These are phyloP conservation scores for Groenewaldozyma sp. DNA, from an alignment of 1,139 yeast genomes.

Conservation along the genomic window DNA sequence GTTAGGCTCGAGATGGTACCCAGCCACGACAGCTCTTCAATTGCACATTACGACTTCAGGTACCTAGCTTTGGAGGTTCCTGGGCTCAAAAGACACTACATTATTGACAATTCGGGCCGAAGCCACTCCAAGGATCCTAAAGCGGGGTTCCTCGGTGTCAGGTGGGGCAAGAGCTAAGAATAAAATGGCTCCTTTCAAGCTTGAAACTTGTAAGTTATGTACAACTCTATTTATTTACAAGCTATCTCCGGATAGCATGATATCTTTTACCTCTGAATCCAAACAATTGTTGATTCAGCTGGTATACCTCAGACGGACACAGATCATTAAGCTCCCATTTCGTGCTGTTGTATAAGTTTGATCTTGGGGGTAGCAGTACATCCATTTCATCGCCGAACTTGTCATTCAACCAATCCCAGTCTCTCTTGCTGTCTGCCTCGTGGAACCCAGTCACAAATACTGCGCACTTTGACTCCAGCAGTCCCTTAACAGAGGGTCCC, in stretches of 20 bases:
- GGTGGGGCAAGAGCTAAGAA: conserved; percentile 62
- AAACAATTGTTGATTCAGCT: conserved; percentile 78
- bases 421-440: conserved; percentile 58
- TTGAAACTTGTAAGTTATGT: not conserved
- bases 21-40: conserved; percentile 25
- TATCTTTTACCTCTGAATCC: conserved; percentile 96
- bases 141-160: conserved; percentile 65
- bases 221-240: not conserved
- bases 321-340: conserved; percentile 90
- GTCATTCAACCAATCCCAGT: conserved; percentile 58
- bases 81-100: conserved; percentile 56
- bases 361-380: conserved; percentile 62
- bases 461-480: conserved; percentile 88
- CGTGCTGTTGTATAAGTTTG: conserved; percentile 71
- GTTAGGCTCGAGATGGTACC: conserved; percentile 68
- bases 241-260: conserved; percentile 51
- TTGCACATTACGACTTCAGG: conserved; percentile 63
- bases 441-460: conserved; percentile 87
- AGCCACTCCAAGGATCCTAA: conserved; percentile 27
- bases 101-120: conserved; percentile 47
- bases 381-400: conserved; percentile 72
- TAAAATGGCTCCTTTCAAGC: too few relatives aligned
- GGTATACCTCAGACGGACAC: conserved; percentile 87
- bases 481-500: conserved; percentile 74
- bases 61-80: conserved; percentile 72